A percentile compares a stretch with the other conserved stretches of the same genome.
phyloP scores from a whole-genome alignment of 352 stramenopile species.

The Pythium monospermum region DNA sequence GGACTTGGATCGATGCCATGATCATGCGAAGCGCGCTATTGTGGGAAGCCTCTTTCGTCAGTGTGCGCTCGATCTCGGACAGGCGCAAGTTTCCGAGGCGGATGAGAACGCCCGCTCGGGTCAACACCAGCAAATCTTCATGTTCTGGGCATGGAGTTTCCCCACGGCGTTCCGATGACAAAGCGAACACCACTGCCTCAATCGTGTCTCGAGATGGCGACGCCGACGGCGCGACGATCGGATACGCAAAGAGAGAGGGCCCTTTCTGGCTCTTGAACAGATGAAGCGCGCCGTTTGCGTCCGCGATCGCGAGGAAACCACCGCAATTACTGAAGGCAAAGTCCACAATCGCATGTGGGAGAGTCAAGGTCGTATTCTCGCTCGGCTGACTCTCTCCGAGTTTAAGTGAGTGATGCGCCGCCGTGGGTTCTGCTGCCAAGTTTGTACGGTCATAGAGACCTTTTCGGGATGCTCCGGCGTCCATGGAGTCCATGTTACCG shows the following conservation, averaged over 20 bases:
- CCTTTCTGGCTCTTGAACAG: constrained; percentile 19
- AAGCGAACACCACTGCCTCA: constrained; percentile 17
- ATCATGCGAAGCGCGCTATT: constrained; percentile 15
- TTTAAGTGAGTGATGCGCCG: too few species aligned
- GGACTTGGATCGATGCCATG: constrained; percentile 17
- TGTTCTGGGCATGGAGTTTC: not conserved
- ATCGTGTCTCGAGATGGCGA: constrained; percentile 15
- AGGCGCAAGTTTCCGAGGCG: constrained; percentile 21
- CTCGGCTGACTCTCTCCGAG: too few species aligned
- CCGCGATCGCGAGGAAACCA: constrained; percentile 20
- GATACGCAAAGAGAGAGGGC: constrained; percentile 22
- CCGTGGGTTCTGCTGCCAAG: too few species aligned
- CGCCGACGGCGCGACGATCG: constrained; percentile 12
- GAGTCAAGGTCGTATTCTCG: not conserved
- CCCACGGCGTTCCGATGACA: too few species aligned
- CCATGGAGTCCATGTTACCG: not conserved
- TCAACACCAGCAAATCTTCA: constrained; percentile 26
- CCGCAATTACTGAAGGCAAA: constrained; percentile 23
- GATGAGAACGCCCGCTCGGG: constrained; percentile 17
- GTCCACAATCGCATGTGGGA: constrained; percentile 15
- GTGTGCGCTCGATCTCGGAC: constrained; percentile 16
- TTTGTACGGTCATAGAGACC: not conserved
- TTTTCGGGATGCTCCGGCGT: not conserved
- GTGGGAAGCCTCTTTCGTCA: constrained; percentile 8
- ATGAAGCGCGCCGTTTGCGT: constrained; percentile 12